These are phyloP conservation scores for Coemansia sp. DNA, from an alignment of 192 early-diverging fungal species.

Conservation along the genomic window DNA sequence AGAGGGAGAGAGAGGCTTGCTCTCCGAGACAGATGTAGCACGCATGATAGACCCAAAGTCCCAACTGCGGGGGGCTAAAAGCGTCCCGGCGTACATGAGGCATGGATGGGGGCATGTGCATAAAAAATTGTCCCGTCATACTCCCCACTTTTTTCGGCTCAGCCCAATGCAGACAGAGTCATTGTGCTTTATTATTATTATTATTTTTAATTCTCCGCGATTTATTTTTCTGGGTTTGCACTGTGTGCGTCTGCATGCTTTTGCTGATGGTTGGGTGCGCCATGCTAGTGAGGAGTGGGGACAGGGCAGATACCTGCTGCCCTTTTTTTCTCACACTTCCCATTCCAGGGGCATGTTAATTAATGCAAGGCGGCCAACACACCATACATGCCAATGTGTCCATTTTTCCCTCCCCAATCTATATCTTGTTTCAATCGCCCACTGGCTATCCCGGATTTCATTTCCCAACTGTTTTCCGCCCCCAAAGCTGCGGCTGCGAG, in stretches of 20 bases:
- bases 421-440: not conserved
- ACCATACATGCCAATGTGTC: not conserved
- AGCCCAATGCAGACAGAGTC: not conserved
- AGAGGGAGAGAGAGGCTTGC: not conserved
- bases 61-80: not conserved
- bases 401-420: not conserved
- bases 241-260: not conserved
- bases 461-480: not conserved
- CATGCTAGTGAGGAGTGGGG: constrained; percentile 4
- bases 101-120: not conserved
- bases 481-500: not conserved
- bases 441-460: not conserved
- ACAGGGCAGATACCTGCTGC: not conserved
- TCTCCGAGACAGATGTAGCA: not conserved
- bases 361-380: not conserved
- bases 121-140: not conserved
- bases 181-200: not conserved
- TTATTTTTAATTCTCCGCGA: constrained; percentile 2
- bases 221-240: not conserved
- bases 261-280: not conserved
- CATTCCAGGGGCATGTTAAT: not conserved
- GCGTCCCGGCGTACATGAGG: not conserved
- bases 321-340: not conserved
- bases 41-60: not conserved
- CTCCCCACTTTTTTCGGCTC: not conserved